Base-by-base conservation (phyloP, 352 stramenopile species). In the Globisporangium nagaii region DNA sequence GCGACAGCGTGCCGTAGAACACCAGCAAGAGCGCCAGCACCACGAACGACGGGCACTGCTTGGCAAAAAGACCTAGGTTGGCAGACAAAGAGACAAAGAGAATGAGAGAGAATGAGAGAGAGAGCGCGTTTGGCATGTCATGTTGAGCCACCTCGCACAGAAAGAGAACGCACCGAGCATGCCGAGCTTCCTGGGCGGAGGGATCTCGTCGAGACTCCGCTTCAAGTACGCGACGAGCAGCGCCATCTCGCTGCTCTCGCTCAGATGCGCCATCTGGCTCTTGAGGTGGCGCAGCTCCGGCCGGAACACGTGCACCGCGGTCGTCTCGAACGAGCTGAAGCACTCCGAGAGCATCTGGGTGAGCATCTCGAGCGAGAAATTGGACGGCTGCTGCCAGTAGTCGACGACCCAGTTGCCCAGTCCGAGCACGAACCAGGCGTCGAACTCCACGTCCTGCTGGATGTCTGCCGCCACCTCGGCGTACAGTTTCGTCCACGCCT, bases 361-460 rank as follows among this genome's bases (percentile, higher is more conserved):
- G 28, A 91, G 64, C 78, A 87, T 82, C 42, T 85, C 75, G 32
- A 88, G 50, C 36, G 80, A 88, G 58, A 90, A 85, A n/a, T 79
- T 67, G 3, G 79, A 88, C 19, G 77, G 82, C 25, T 90, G 79
- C 47, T 90, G 82, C 82, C 79, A 92, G 54, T 89, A 92, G 55
- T 90, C 75, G 31, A 89, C 68, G 11, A 82, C 51, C 79, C 82
- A 93, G 34, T 82, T 83, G 28, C 61, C 68, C 13, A 93, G 56
- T 11, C 76, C 71, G 46, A 93, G 55, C 46, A 92, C 63, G 54
- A 92, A 92, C 66, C 68, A 80, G 27, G 68, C 61, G 60, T 92
- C 81, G 12, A 92, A 56, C 41, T 86, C 75, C 37, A 87, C 71
- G 47, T 86, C 71, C 22, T 77, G 51, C 52, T 84, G 73, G 20